Percentiles rank a stretch among this genome's conserved stretches.
Conservation (phyloP, 1,284 basidiomycete genomes). For the Cryptococcus amylolentus region DNA sequence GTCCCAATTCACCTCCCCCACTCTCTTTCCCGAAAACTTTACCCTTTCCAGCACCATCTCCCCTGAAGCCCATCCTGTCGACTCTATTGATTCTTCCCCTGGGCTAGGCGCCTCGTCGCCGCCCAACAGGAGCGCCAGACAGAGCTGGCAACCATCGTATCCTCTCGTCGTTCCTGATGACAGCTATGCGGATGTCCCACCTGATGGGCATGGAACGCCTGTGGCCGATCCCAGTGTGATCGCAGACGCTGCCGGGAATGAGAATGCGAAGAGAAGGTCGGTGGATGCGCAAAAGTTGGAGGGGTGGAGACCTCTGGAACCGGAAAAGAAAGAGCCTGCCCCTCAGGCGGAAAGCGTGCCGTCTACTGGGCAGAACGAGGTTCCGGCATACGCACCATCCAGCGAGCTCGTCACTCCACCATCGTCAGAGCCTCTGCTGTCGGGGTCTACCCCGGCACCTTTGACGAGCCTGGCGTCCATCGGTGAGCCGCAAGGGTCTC, state of each 20-base stretch:
- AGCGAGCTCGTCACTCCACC: constrained; percentile 3
- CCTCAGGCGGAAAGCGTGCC: background rate
- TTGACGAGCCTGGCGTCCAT: background rate
- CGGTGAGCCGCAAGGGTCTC: background rate
- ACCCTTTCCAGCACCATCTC: constrained; percentile 20
- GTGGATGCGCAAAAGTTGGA: constrained; percentile 4
- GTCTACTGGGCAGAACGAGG: background rate
- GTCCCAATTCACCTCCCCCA: constrained; percentile 17
- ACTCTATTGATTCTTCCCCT: background rate
- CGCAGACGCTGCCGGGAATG: constrained; percentile 3
- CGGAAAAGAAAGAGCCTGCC: background rate
- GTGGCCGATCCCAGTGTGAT: background rate
- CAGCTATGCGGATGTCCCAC: constrained; percentile 25
- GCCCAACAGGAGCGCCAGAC: constrained; percentile 5
- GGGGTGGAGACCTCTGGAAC: constrained; percentile 5
- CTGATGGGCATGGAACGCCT: constrained; percentile 18
- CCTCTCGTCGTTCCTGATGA: constrained; percentile 28
- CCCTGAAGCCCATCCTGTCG: constrained; percentile 5
- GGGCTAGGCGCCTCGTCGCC: background rate
- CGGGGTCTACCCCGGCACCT: too few relatives aligned
- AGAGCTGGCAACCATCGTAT: constrained; percentile 33
- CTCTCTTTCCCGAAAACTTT: constrained; percentile 23
- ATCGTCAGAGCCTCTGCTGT: background rate
- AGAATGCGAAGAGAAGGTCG: constrained; percentile 28
- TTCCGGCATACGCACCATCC: background rate